Base-by-base conservation (phyloP, 1,284 basidiomycete genomes). In the Austropuccinia psidii region DNA sequence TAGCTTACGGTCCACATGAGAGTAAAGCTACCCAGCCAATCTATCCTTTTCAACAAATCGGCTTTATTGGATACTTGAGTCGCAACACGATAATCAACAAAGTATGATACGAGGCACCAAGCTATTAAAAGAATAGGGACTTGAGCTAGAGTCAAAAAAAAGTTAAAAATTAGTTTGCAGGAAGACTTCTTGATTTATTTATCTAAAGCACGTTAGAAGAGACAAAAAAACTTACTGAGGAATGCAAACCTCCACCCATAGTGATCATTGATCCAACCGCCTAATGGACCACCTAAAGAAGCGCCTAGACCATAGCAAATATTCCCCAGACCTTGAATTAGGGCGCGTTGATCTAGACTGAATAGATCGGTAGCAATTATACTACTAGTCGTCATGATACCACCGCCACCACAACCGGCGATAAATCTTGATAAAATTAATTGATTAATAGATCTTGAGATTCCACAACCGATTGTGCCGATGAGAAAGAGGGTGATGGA, bases 241-340 rank as follows among this genome's bases (percentile, higher is more conserved):
- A 81, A 81, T 2, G 79, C 79, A n/a, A 75, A 75, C 24, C 79
- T 75, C 80, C 80, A 81, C 1, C 80, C 80, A n/a, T 79, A 54
- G 4, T 75, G 76, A 60, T 81, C 80, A 65, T 79, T 78, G 50
- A 79, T 73, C 65, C 77, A 76, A 8, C 80, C 80, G 2, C 80
- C 80, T 13, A 80, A 55, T 8, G 80, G 80, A 3, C 78, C 80
- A n/a, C 80, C 80, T 19, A 79, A 75, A 4, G 77, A 78, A 11
- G 75, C 75, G 0, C 80, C 80, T 1, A 79, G 61, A 2, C 79
- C 80, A 52, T 77, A 81, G 41, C 80, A 75, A 55, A 81, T 79
- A 75, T 81, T 80, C 31, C 66, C 78, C 17, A 80, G 50, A 6
- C 80, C 80, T 73, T 81, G 80, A 11, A 78, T 70, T 1, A 80